Base-by-base conservation (phyloP, 345 rosid genomes). In the Mallotus nudiflorus region DNA sequence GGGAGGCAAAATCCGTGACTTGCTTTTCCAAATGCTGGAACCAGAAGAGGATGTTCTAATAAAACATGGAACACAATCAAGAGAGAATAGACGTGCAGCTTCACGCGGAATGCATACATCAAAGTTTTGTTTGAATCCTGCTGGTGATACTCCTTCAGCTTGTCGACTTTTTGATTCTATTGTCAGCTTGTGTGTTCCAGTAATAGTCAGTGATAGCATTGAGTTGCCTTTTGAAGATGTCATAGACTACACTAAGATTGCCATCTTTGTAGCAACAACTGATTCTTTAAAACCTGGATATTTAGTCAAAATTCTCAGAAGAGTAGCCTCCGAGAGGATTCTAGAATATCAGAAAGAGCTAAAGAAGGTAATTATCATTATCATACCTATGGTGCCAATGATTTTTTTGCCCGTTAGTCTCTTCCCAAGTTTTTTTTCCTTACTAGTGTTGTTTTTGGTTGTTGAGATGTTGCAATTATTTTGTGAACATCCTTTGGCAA, bases 121-220 rank as follows among this genome's bases (percentile, higher is more conserved):
- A 9, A 92, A 89, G 77, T 95, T 95, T 82, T 95, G 99, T 78
- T 75, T 95, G 69, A 89, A 88, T 80, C 99, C 99, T 77, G 99
- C 99, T 15, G 98, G 99, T 39, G 99, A 95, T 73, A 95, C 99
- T 31, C 99, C 99, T 24, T 95, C 99, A 7, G 98, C 98, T 27
- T 92, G 99, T 80, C 85, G 99, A 53, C 92, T 95, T 27, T 95
- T 95, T 82, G 99, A 95, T 87, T 75, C 99, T 55, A 95, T 95
- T 24, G 97, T 95, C 73, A 95, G 99, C 82, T 80, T 95, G 88
- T 95, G 99, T 71, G 82, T 95, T 60, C 99, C 99, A 0, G 92
- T 95, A 63, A 88, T 95, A 44, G 77, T 92, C 48, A 95, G 99
- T 79, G 93, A 92, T 71, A 81, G 81, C 48, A 95, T 95, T 11